Evolutionary conservation across 768 basidiomycete species (phyloP), one percentile per base, ranked within the genome.

Genomic region (Hydnomerulius pinastri): DNA sequence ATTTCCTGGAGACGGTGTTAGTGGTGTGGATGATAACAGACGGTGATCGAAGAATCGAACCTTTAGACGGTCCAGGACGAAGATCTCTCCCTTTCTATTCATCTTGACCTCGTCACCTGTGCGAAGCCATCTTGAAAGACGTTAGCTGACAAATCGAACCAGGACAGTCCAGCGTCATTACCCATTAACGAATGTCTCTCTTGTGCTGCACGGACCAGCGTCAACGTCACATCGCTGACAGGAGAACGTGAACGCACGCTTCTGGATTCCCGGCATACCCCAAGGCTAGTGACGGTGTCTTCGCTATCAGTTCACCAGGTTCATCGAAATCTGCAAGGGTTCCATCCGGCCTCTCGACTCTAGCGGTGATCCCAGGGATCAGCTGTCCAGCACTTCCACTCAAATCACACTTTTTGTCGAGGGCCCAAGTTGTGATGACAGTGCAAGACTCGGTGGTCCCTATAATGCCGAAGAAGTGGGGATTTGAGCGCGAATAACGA

Each of bases 31-130:
- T 24, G 17, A 1, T 15, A 37, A 18, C 10, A 24, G 18, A 15
- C 28, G 3, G 3, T 25, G 32, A 27, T 23, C 1, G 12, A 30
- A 30, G 11, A 28, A 43, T 27, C 54, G n/a, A 56, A 83, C 86
- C 77, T 89, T 90, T 48, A 88, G 64, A 21, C 88, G 80, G 63
- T 90, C 88, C 11, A 90, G 80, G 23, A 90, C 72, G 59, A 81
- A 87, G 2, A 89, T 61, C 53, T 89, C 85, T 10, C 77, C 74
- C 44, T 80, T 73, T 54, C 71, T 77, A 53, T 87, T 79, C 60
- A 89, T 75, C 56, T 70, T 71, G 32, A 88, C 87, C 63, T 87
- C 85, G 59, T 88, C 86, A 1, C 86, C 86, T 0, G 85, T 88
- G 28, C 77, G 78, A 21, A 87, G 78, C 85, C 85, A 84, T 23